These are phyloP conservation scores for Albophoma yamanashiensis DNA, from an alignment of 2,329 filamentous ascomycete species.

Conservation along the genomic window DNA sequence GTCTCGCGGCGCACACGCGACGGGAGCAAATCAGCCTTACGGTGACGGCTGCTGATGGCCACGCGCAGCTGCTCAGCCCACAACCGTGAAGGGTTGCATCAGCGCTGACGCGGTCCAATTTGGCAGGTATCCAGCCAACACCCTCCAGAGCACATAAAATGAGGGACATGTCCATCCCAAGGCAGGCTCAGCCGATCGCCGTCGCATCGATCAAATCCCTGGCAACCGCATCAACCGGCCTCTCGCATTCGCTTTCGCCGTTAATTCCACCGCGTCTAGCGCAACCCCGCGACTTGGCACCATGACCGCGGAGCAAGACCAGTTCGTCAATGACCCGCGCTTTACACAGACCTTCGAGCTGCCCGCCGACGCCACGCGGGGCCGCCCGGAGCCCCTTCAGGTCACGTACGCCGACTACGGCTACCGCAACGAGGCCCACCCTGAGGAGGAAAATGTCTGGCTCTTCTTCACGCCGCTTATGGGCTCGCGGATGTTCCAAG, in stretches of 20 bases:
- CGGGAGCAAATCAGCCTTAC: not conserved
- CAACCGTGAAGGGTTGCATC: not conserved
- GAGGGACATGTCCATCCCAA: not conserved
- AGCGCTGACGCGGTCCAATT: not conserved
- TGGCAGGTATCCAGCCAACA: not conserved
- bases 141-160: no score
- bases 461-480: conserved; percentile 18
- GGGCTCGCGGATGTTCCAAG: conserved; percentile 16
- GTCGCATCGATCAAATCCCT: not conserved
- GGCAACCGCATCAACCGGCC: not conserved
- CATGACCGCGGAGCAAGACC: not conserved
- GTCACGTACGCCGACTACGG: conserved; percentile 20
- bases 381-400: conserved; percentile 3
- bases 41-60: not conserved
- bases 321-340: conserved; percentile 8
- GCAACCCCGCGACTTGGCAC: not conserved
- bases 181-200: not conserved
- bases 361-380: conserved; percentile 6
- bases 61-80: not conserved
- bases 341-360: conserved; percentile 13
- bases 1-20: not conserved
- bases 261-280: not conserved
- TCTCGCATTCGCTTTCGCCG: not conserved
- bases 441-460: conserved; percentile 14
- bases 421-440: conserved; percentile 14